A percentile compares a stretch with the other conserved stretches of the same genome.
Conservation (phyloP, 1,284 basidiomycete species). For the Sutorius eximius region DNA sequence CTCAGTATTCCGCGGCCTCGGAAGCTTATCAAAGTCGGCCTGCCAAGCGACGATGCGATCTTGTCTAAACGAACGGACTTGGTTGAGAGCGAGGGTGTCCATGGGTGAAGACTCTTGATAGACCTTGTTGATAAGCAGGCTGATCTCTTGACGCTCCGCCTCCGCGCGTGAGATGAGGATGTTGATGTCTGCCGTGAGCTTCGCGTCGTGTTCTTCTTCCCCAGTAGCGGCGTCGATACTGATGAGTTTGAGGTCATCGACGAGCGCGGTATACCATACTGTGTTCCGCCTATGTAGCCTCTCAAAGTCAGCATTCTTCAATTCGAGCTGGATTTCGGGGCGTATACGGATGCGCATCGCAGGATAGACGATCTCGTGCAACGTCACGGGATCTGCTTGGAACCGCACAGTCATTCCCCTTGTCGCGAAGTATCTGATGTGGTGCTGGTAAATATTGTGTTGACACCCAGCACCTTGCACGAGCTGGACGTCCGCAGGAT, state of each 20-base stretch:
- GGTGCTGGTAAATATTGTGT: slow-evolving; percentile 94
- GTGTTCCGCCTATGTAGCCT: slow-evolving; percentile 73
- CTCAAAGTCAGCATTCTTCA: slow-evolving; percentile 90
- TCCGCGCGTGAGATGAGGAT: slow-evolving; percentile 72
- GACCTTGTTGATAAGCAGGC: slow-evolving; percentile 72
- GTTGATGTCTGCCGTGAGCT: slow-evolving; percentile 61
- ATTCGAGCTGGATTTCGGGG: slow-evolving; percentile 80
- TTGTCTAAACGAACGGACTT: slow-evolving; percentile 84
- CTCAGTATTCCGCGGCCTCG: slow-evolving; percentile 57
- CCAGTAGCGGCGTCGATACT: slow-evolving; percentile 76
- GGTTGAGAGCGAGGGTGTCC: slow-evolving; percentile 88
- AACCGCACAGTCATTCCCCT: slow-evolving; percentile 88
- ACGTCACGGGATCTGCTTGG: slow-evolving; percentile 79
- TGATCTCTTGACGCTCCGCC: slow-evolving; percentile 74
- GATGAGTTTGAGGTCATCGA: slow-evolving; percentile 73
- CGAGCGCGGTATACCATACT: slow-evolving; percentile 67
- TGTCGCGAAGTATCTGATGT: slow-evolving; percentile 89
- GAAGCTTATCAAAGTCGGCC: slow-evolving; percentile 76
- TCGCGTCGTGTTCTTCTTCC: slow-evolving; percentile 66
- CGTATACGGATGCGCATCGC: slow-evolving; percentile 81
- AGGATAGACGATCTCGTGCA: slow-evolving; percentile 91
- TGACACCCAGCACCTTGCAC: slow-evolving; percentile 85
- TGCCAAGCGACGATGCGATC: slow-evolving; percentile 98
- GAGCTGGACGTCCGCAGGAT: slow-evolving; percentile 79
- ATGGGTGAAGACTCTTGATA: slow-evolving; percentile 80